Conservation (phyloP, 2,329 filamentous ascomycete species). For the Aspergillus fischeri region DNA sequence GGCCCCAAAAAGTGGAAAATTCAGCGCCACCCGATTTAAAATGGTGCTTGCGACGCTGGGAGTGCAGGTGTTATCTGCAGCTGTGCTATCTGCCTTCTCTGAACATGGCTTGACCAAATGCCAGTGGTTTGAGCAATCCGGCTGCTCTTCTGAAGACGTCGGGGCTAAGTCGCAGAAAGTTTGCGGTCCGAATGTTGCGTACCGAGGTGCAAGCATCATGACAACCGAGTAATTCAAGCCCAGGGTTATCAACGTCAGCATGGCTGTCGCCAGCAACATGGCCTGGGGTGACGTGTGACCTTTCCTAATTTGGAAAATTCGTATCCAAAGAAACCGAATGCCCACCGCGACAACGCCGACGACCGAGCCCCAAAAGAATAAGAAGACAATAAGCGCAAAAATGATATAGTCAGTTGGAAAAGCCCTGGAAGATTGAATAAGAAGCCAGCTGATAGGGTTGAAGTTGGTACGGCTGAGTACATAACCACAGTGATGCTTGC, state of each 20-base stretch:
- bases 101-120: slow-evolving; percentile 77
- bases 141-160: slow-evolving; percentile 58
- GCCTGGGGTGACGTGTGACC: slow-evolving; percentile 89
- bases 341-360: slow-evolving; percentile 81
- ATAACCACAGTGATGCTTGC: slow-evolving; percentile 87
- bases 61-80: slow-evolving; percentile 79
- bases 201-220: slow-evolving; percentile 94
- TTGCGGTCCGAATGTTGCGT: slow-evolving; percentile 89
- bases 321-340: slow-evolving; percentile 94
- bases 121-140: slow-evolving; percentile 65
- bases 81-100: slow-evolving; percentile 65
- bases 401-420: slow-evolving; percentile 93
- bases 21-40: slow-evolving; percentile 84
- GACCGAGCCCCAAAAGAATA: slow-evolving; percentile 86
- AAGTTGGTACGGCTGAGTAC: slow-evolving; percentile 85
- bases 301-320: slow-evolving; percentile 84
- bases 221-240: slow-evolving; percentile 90
- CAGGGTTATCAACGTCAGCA: slow-evolving; percentile 83
- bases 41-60: slow-evolving; percentile 89
- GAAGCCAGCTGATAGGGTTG: slow-evolving; percentile 89
- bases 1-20: slow-evolving; percentile 91
- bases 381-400: slow-evolving; percentile 76
- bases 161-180: slow-evolving; percentile 80
- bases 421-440: slow-evolving; percentile 72
- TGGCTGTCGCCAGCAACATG: slow-evolving; percentile 81